Percentiles rank a stretch among this genome's conserved stretches.
These are phyloP conservation scores for Filobasidium floriforme DNA, from an alignment of 768 basidiomycete species.

Conservation along the genomic window DNA sequence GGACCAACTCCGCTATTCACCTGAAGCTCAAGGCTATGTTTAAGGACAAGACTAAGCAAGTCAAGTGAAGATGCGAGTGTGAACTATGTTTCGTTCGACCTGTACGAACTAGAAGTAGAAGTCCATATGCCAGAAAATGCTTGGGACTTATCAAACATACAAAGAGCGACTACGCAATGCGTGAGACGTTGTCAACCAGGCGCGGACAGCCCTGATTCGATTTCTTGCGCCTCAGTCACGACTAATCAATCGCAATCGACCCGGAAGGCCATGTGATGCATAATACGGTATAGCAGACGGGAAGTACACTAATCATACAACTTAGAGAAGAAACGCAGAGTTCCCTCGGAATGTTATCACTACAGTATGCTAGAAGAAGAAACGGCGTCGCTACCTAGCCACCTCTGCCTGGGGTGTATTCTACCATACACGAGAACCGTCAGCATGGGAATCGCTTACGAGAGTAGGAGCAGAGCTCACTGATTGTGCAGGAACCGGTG, in stretches of 20 bases:
- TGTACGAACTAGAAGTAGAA: too few relatives aligned
- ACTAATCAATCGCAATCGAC: too few relatives aligned
- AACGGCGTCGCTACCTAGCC: background rate
- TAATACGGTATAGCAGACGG: too few relatives aligned
- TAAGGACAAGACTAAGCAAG: background rate
- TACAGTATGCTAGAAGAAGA: background rate
- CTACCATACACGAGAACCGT: background rate
- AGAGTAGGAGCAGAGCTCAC: conserved; percentile 19
- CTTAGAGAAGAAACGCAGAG: background rate
- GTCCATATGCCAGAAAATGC: too few relatives aligned
- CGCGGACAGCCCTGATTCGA: too few relatives aligned
- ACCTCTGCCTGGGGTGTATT: conserved; percentile 18
- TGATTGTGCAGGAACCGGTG: conserved; percentile 57
- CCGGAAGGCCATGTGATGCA: too few relatives aligned
- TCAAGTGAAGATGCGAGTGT: too few relatives aligned
- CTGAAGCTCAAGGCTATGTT: background rate
- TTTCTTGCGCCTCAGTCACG: too few relatives aligned
- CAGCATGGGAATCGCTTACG: background rate
- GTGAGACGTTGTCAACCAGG: too few relatives aligned
- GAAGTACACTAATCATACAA: background rate
- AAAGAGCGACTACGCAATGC: too few relatives aligned
- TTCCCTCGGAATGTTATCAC: background rate
- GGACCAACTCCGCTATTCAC: background rate
- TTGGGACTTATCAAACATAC: too few relatives aligned
- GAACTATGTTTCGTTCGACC: too few relatives aligned